phyloP scores from a whole-genome alignment of 441 rosid species.

The Viola pubescens region DNA sequence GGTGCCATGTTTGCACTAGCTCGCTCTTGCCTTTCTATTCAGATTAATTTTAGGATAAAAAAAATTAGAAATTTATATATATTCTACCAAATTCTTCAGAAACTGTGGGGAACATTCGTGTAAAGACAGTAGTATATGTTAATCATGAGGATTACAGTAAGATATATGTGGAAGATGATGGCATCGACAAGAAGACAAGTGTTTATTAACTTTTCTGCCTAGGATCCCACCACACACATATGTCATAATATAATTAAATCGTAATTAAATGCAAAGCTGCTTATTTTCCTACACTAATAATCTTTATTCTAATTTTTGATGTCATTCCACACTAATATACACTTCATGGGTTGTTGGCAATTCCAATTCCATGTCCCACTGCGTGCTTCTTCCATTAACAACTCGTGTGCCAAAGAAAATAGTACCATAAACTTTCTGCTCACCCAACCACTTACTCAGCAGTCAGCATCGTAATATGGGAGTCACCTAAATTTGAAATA shows the following conservation, averaged over 20 bases:
- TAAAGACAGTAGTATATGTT: too few relatives aligned
- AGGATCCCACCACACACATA: conserved; percentile 14
- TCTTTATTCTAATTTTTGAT: not conserved
- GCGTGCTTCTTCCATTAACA: not conserved
- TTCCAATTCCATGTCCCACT: not conserved
- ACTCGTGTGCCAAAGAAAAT: too few relatives aligned
- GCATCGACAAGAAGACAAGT: not conserved
- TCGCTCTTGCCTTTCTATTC: too few relatives aligned
- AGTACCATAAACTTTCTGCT: not conserved
- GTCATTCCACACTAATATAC: conserved; percentile 12
- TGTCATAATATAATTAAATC: too few relatives aligned
- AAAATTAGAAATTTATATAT: too few relatives aligned
- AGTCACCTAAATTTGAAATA: too few relatives aligned
- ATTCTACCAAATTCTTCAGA: too few relatives aligned
- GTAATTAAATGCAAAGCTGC: not conserved
- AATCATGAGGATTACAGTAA: too few relatives aligned
- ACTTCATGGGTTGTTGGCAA: not conserved
- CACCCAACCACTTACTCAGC: not conserved
- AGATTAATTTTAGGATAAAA: too few relatives aligned
- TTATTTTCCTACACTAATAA: not conserved
- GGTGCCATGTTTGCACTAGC: too few relatives aligned
- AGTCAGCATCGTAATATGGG: too few relatives aligned
- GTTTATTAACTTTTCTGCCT: not conserved
- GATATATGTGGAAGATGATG: not conserved
- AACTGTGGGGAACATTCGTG: too few relatives aligned